Evolutionary conservation across 306 rosid species (phyloP).

Genomic region (Biancaea sappan): DNA sequence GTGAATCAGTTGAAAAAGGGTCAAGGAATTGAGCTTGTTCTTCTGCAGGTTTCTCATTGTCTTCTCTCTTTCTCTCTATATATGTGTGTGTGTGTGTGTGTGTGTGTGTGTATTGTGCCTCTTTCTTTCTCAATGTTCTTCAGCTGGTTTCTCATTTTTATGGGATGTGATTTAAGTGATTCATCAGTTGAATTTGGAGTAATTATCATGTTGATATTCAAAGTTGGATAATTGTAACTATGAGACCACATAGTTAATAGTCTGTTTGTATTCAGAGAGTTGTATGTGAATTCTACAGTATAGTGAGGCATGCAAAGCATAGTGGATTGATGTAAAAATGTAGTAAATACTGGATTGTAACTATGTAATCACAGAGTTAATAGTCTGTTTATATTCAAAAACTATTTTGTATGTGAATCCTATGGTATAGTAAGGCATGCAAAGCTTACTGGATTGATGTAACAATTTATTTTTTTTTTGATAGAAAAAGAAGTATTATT

Average conservation of each 20-base stretch:
- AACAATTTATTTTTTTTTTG: too few relatives aligned
- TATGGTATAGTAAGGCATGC: neutral
- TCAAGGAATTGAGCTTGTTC: slow-evolving; percentile 92
- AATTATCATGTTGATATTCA: too few relatives aligned
- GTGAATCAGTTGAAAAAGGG: slow-evolving; percentile 96
- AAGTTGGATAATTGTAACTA: too few relatives aligned
- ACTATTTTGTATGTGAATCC: neutral
- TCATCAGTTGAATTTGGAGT: too few relatives aligned
- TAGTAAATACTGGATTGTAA: too few relatives aligned
- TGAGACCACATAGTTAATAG: neutral
- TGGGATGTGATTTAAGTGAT: too few relatives aligned
- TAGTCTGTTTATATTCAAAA: neutral
- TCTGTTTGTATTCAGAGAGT: neutral
- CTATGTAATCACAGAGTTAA: neutral
- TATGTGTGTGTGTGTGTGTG: too few relatives aligned
- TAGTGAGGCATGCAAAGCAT: neutral
- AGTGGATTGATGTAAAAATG: neutral
- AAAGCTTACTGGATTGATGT: neutral
- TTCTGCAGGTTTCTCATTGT: slow-evolving; percentile 71
- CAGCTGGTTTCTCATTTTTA: too few relatives aligned
- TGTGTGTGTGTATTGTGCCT: too few relatives aligned
- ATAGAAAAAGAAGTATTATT: too few relatives aligned
- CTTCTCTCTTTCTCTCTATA: neutral
- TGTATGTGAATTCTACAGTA: neutral
- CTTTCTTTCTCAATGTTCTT: too few relatives aligned